Evolutionary conservation across 345 rosid species (phyloP), one percentile per base, ranked within the genome.

Genomic region (Erucastrum elatum): DNA sequence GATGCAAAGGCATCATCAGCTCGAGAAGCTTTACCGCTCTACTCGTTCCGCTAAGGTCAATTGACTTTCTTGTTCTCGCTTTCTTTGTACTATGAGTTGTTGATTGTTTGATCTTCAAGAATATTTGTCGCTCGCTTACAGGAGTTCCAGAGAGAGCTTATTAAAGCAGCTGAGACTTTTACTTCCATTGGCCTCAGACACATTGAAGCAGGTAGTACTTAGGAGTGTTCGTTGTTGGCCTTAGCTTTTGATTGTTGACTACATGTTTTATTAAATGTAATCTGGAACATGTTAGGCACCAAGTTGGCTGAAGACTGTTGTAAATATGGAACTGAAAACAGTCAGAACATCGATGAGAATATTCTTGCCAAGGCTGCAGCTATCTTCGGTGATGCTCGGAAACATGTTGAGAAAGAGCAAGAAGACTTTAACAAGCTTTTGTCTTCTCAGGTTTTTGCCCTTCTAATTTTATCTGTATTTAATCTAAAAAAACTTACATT

Each of bases 1-100:
- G 86, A 74, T 94, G 95, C 97, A 92, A 68, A 90, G 98, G 46
- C 98, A 94, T 87, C 96, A 91, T 11, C 97, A 94, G 59, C 86
- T 94, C 39, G 97, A 94, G 67, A 94, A 94, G 65, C 86, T 92
- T 69, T 94, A 94, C 84, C 85, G 88, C 34, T 79, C 89, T 56
- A 94, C 98, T 74, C 97, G 97, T 64, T 79, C 91, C 9, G 92
- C 87, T 8, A 92, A 88, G 95, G 98, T 94, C 7, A 73, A 44
- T 68, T 64, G 62, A 63, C 30, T 29, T 29, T 51, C 17, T 17
- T 72, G 39, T 21, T 37, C 17, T 55, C n/a, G 29, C 37, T 3
- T 12, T 49, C 8, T 68, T 21, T 21, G 21, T 29, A 29, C 6
- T 44, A 58, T 9, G 66, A 71, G 34, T 8, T 5, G 34, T 8